Evolutionary conservation across 164 flowering plant genomes (phyloP).

Genomic region (Chimonanthus salicifolius): DNA sequence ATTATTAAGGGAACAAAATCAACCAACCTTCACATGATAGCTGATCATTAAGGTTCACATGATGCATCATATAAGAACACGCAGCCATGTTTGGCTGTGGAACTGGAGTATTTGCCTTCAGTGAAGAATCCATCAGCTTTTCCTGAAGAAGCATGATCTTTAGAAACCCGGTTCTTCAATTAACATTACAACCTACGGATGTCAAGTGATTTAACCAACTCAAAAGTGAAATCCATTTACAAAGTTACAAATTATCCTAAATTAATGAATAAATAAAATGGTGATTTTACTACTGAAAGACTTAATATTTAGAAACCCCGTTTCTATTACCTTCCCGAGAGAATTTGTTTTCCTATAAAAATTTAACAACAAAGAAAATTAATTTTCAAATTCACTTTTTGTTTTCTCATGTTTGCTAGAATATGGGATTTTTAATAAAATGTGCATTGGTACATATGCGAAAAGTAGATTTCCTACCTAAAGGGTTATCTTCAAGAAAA

Average conservation of each 20-base stretch:
- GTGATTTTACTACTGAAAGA: not conserved
- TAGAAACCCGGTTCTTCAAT: slow-evolving; percentile 28
- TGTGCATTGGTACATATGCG: too few relatives aligned
- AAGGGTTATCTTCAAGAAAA: too few relatives aligned
- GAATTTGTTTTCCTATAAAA: too few relatives aligned
- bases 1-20: not conserved
- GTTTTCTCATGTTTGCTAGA: too few relatives aligned
- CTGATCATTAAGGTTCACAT: slow-evolving; percentile 27
- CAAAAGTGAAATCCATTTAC: slow-evolving; percentile 7
- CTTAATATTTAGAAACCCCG: not conserved
- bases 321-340: not conserved
- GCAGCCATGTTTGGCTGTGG: slow-evolving; percentile 32
- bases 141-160: slow-evolving; percentile 62
- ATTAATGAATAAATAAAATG: not conserved
- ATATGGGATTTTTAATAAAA: too few relatives aligned
- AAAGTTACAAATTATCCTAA: not conserved
- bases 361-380: too few relatives aligned
- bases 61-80: slow-evolving; percentile 43
- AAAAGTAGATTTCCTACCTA: too few relatives aligned
- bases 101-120: slow-evolving; percentile 35
- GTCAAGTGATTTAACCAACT: slow-evolving; percentile 1
- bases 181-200: slow-evolving; percentile 22
- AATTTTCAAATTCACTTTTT: too few relatives aligned
- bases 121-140: slow-evolving; percentile 53
- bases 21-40: slow-evolving; percentile 58